Conservation (phyloP, 1,284 basidiomycete genomes). For the Bjerkandera adusta region DNA sequence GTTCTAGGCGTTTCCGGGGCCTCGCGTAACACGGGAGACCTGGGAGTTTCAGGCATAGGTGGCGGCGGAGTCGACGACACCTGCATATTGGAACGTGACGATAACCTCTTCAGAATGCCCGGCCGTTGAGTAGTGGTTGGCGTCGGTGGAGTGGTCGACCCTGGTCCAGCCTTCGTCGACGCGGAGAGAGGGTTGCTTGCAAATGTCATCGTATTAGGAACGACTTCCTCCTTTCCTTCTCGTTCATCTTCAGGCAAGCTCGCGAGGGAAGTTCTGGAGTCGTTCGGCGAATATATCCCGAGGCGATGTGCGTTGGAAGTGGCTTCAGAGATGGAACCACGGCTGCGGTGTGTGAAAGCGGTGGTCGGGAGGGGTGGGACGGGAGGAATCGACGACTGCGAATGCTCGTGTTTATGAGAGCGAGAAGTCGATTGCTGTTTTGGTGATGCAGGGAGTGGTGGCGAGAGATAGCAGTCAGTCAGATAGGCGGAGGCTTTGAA, state of each 20-base stretch:
- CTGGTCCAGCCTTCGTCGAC: not conserved
- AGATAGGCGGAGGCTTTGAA: constrained; percentile 70
- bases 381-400: constrained; percentile 1
- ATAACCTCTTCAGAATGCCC: constrained; percentile 8
- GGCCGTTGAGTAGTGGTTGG: not conserved
- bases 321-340: not conserved
- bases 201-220: constrained; percentile 10
- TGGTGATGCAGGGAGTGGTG: constrained; percentile 1
- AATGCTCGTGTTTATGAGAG: no score
- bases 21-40: not conserved
- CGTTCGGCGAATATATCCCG: constrained; percentile 8
- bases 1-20: constrained; percentile 1
- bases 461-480: constrained; percentile 50
- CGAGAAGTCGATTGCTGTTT: constrained; percentile 12
- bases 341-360: not conserved
- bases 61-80: not conserved
- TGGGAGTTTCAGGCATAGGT: constrained; percentile 2
- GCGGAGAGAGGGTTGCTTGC: constrained; percentile 11
- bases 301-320: not conserved
- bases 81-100: not conserved
- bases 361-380: not conserved
- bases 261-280: constrained; percentile 10
- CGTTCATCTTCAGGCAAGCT: not conserved
- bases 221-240: not conserved
- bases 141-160: constrained; percentile 1